These are phyloP conservation scores for Starmerella potacharoeniae DNA, from an alignment of 805 yeast species.

Conservation along the genomic window DNA sequence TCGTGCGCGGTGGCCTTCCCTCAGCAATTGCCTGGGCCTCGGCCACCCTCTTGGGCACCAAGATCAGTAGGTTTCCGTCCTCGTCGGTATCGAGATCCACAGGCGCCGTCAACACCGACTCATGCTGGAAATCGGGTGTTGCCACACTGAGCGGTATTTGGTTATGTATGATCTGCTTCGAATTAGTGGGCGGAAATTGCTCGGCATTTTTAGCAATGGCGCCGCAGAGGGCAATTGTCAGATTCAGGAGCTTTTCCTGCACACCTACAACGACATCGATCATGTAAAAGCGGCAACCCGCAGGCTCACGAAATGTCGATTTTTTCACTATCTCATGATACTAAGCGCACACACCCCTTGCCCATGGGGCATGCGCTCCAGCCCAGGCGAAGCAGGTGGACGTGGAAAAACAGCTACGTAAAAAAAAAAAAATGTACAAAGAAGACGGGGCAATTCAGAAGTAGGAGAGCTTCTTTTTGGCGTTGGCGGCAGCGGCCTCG, in stretches of 20 bases:
- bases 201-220: neutral
- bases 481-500: constrained; percentile 9
- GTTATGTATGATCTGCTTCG: neutral
- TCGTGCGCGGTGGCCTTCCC: neutral
- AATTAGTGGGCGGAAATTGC: neutral
- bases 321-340: neutral
- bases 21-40: neutral
- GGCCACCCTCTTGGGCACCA: neutral
- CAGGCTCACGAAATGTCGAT: neutral
- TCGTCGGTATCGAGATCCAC: neutral
- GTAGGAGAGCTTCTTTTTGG: constrained; percentile 8
- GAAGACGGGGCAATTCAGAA: neutral
- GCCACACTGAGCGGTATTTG: neutral
- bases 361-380: neutral
- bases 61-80: neutral
- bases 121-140: neutral
- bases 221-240: neutral
- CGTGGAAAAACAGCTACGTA: neutral
- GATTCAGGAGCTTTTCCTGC: neutral
- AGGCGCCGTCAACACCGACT: neutral
- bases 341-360: neutral
- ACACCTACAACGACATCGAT: neutral
- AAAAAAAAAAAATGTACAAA: neutral
- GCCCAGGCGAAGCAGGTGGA: too few species aligned
- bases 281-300: neutral